These are phyloP conservation scores for Ogataea neopini DNA, from an alignment of 805 yeast genomes.

Conservation along the genomic window DNA sequence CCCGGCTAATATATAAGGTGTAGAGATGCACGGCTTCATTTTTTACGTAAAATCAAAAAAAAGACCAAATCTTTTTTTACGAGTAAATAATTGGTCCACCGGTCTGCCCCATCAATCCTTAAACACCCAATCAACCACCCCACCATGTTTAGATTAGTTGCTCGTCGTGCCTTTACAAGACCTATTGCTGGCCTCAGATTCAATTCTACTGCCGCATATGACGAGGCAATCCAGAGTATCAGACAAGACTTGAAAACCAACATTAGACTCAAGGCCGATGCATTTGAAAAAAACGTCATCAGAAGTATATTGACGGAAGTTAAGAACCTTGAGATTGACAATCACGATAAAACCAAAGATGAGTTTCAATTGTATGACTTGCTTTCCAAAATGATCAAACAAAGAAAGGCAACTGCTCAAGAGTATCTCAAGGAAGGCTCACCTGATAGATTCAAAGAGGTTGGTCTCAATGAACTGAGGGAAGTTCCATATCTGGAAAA, in stretches of 20 bases:
- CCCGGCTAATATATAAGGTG: not conserved
- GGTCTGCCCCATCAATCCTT: too few relatives aligned
- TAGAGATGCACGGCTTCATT: too few relatives aligned
- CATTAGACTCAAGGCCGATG: slow-evolving; percentile 37
- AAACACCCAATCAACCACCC: not conserved
- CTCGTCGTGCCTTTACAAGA: not conserved
- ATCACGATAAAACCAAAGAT: slow-evolving; percentile 29
- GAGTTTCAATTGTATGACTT: slow-evolving; percentile 37
- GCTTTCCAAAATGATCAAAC: slow-evolving; percentile 40
- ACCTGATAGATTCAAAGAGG: slow-evolving; percentile 42
- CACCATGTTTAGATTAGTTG: not conserved
- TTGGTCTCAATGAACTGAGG: slow-evolving; percentile 39
- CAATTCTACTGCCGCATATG: slow-evolving; percentile 32
- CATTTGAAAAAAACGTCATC: slow-evolving; percentile 41
- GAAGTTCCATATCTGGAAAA: slow-evolving; percentile 39
- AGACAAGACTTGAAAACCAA: slow-evolving; percentile 37
- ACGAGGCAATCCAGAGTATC: slow-evolving; percentile 27
- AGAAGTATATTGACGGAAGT: slow-evolving; percentile 41
- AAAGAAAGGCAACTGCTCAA: slow-evolving; percentile 40
- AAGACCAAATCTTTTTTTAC: too few relatives aligned
- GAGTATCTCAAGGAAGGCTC: slow-evolving; percentile 41
- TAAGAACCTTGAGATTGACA: slow-evolving; percentile 40
- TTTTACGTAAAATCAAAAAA: too few relatives aligned
- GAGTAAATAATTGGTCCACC: not conserved
- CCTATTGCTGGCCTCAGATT: slow-evolving; percentile 21